Evolutionary conservation across 805 yeast genomes (phyloP), one percentile per base, ranked within the genome.

Genomic region (Saccharomyces cerevisiae): DNA sequence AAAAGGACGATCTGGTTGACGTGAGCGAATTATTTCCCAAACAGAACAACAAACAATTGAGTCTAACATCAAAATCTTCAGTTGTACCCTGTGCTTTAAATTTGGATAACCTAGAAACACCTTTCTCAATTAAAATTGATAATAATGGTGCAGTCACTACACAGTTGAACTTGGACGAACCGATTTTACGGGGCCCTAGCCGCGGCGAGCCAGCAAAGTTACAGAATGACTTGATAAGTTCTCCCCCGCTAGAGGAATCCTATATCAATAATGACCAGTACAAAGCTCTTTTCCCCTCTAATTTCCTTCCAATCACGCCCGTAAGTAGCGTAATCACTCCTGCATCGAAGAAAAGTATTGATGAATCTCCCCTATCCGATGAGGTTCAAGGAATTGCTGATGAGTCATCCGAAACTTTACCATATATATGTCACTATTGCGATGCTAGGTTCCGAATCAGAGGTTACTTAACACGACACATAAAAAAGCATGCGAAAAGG

Each of bases 381-480:
- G 11, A 21, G 3, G 24, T 36, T 36, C 43, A 36, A 10, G 43
- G 43, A 9, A 21, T 24, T 17, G 11, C 43, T 13, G 13, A 36
- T 17, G 43, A 36, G 17, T 36, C 43, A 8, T 36, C 43, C 11
- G 43, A 36, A 36, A 17, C 43, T 17, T 36, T 36, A 21, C 22
- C 43, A 36, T 36, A 36, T 62, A 70, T 70, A 43, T 91, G 98
- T 72, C 82, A 84, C 21, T 81, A 81, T 61, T 91, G 98, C 72
- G 79, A 81, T 56, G 85, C 96, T 0, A 78, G 77, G 50, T 91
- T 91, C 74, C 78, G 83, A 57, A 87, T 90, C 30, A 84, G 88
- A 69, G 96, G 97, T 1, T 90, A 90, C 67, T 74, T 91, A 60
- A 91, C 97, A 0, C 82, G 97, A 59, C 98, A 91, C 70, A 75